Evolutionary conservation across 169 alveolate species (phyloP).

Genomic region (Plasmodium gonderi): DNA sequence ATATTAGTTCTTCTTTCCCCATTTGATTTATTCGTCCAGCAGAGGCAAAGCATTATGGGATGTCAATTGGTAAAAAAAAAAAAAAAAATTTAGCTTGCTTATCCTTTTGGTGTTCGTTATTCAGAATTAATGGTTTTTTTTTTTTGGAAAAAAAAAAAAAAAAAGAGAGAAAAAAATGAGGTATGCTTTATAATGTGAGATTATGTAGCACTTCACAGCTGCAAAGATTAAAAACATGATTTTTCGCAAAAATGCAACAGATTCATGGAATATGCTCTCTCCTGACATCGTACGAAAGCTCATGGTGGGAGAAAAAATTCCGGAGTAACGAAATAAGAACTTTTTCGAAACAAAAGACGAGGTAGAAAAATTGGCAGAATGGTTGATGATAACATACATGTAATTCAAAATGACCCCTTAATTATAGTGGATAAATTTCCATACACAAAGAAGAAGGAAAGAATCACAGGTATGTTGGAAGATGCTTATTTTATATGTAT

Average conservation of each 20-base stretch:
- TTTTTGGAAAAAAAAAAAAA: neutral
- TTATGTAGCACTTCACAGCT: neutral
- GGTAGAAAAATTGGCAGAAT: conserved; percentile 3
- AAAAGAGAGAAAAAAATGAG: neutral
- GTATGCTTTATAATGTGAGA: neutral
- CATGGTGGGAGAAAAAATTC: neutral
- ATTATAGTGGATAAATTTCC: conserved; percentile 72
- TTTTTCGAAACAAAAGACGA: neutral
- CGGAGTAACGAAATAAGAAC: neutral
- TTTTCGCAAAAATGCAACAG: neutral
- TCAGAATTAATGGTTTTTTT: neutral
- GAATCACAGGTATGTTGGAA: neutral
- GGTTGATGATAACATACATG: conserved; percentile 59
- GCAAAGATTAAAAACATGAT: neutral
- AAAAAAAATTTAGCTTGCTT: neutral
- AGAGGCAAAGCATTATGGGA: neutral
- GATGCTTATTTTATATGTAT: neutral
- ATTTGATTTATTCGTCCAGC: neutral
- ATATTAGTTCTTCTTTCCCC: neutral
- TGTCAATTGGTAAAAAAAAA: neutral
- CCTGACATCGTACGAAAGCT: neutral
- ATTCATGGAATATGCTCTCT: neutral
- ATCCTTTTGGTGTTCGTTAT: neutral
- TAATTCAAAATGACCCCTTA: conserved; percentile 49
- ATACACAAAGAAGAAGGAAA: conserved; percentile 32